Percentiles rank a stretch among this genome's conserved stretches.
phyloP scores from a whole-genome alignment of 2,329 filamentous ascomycete species.

The Rugonectria rugulosa region DNA sequence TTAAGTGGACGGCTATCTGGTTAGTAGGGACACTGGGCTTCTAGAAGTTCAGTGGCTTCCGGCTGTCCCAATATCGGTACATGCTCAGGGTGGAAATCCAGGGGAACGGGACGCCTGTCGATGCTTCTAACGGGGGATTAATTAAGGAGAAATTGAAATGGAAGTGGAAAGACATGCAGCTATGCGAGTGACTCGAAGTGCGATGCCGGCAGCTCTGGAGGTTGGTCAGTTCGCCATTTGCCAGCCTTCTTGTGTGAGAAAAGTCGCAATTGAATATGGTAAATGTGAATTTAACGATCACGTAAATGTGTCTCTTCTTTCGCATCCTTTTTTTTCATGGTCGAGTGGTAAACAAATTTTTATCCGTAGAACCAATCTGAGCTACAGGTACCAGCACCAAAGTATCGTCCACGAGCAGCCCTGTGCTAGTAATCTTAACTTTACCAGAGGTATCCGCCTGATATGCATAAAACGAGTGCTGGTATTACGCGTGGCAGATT shows the following conservation, averaged over 20 bases:
- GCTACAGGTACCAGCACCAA: too few relatives aligned
- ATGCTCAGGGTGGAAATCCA: conserved; percentile 24
- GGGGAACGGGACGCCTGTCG: conserved; percentile 3
- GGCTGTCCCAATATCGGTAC: conserved; percentile 2
- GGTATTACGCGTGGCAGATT: conserved; percentile 8
- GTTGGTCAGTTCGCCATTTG: too few relatives aligned
- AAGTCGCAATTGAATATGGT: too few relatives aligned
- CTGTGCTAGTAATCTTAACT: neutral
- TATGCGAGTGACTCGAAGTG: neutral
- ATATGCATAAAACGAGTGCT: conserved; percentile 18
- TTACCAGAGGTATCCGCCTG: neutral
- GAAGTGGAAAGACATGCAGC: conserved; percentile 1
- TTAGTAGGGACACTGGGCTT: too few relatives aligned
- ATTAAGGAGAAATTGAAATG: neutral
- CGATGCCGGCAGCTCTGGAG: neutral
- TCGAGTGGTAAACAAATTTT: too few relatives aligned
- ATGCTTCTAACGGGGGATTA: conserved; percentile 17
- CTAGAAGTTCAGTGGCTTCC: neutral
- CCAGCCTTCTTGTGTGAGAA: too few relatives aligned
- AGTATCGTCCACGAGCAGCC: too few relatives aligned
- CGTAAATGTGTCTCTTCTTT: too few relatives aligned
- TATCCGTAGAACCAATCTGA: too few relatives aligned
- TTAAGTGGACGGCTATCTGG: too few relatives aligned
- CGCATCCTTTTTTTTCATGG: too few relatives aligned
- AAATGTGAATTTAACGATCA: too few relatives aligned